Evolutionary conservation across 768 basidiomycete species (phyloP), one percentile per base, ranked within the genome.

Genomic region (Strobilomyces dryophilus): DNA sequence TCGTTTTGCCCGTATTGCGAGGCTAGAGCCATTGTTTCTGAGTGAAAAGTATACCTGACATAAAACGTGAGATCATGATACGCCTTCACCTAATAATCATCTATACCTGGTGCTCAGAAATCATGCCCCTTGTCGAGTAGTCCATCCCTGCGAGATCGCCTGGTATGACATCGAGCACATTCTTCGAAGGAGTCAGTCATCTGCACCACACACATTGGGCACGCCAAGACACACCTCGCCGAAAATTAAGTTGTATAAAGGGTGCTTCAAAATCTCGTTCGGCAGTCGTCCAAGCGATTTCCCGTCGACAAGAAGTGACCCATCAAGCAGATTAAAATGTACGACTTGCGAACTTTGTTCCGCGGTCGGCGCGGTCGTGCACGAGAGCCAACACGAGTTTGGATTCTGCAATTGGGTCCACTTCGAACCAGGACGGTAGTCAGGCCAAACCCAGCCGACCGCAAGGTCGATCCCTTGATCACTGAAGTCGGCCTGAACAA

Each of bases 321-420:
- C 69, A 8, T 60, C 57, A 0, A 79, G 54, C 1, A 80, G 32
- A 49, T 81, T 72, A 18, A 76, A 62, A 45, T 72, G 67, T 7
- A 79, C 64, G 18, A n/a, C 44, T 43, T 72, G 72, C 18, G 59
- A 53, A 32, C 36, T 8, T 29, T 59, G 52, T 14, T 39, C 53
- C 2, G 32, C 17, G 5, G 46, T 44, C 1, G 50, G 9, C 7
- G 51, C 42, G 0, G 67, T 69, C 0, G 17, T 35, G 17, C 61
- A 52, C 1, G 48, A 43, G 5, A 69, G 15, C 66, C 66, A 68
- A 8, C 54, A 42, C 1, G 57, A 46, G 32, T 61, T 57, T 3
- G 51, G 42, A 27, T 12, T 3, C 4, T 24, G 42, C 17, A 63
- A 20, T 14, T 27, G 43, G 0, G n/a, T 27, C 74, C 73, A 75